phyloP scores from a whole-genome alignment of 306 rosid genomes.

The Bauhinia variegata region DNA sequence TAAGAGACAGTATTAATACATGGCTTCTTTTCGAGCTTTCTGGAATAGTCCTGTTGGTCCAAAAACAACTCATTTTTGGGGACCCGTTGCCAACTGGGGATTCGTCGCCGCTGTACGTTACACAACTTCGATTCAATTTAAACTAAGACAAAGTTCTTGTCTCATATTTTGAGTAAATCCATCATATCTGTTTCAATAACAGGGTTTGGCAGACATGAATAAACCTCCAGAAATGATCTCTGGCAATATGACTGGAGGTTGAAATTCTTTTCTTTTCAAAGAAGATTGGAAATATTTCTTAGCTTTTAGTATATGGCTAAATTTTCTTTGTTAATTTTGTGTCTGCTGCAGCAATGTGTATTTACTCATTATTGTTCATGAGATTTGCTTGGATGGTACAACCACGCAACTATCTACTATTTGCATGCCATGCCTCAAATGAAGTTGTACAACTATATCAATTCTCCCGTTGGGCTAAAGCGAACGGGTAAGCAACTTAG shows the following conservation, averaged over 20 bases:
- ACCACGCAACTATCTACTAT: constrained; percentile 70
- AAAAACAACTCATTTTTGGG: constrained; percentile 85
- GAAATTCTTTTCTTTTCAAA: constrained; percentile 13
- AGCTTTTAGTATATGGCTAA: background rate
- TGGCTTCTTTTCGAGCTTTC: constrained; percentile 77
- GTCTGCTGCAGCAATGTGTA: constrained; percentile 66
- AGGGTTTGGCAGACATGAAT: constrained; percentile 71
- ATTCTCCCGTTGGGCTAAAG: constrained; percentile 76
- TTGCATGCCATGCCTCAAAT: constrained; percentile 73
- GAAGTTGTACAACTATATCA: constrained; percentile 70
- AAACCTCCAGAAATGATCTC: constrained; percentile 84
- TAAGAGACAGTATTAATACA: constrained; percentile 3
- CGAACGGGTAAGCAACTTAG: constrained; percentile 44
- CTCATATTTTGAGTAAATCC: background rate
- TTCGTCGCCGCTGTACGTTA: constrained; percentile 71
- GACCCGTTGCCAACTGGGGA: constrained; percentile 81
- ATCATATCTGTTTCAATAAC: background rate
- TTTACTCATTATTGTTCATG: constrained; percentile 65
- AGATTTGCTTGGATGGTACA: constrained; percentile 83
- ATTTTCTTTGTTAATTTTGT: constrained; percentile 2
- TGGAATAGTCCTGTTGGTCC: constrained; percentile 81
- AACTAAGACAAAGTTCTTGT: background rate
- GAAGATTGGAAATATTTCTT: too few species aligned
- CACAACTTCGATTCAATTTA: background rate
- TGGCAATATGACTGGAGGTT: constrained; percentile 81